phyloP scores from a whole-genome alignment of 2,329 filamentous ascomycete species.

The Coleophoma crateriformis region DNA sequence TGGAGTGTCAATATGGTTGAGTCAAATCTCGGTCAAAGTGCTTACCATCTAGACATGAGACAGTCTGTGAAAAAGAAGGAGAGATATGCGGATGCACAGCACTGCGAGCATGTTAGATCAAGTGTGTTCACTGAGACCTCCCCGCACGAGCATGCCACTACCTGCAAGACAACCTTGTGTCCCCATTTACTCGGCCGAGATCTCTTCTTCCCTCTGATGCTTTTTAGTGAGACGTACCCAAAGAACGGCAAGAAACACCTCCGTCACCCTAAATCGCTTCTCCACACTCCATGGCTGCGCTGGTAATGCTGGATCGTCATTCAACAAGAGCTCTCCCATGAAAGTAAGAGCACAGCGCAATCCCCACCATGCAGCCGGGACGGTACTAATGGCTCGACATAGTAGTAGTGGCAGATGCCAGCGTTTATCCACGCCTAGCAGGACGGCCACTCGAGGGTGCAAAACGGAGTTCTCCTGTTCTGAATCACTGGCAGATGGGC shows the following conservation, averaged over 20 bases:
- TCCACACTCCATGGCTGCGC: constrained; percentile 36
- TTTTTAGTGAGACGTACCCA: constrained; percentile 48
- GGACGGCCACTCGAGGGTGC: constrained; percentile 73
- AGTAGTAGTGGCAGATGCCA: constrained; percentile 72
- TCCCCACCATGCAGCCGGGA: constrained; percentile 68
- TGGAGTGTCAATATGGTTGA: not conserved
- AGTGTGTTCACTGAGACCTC: too few relatives aligned
- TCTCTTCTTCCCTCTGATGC: too few relatives aligned
- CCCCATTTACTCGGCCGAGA: too few relatives aligned
- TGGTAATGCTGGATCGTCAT: constrained; percentile 30
- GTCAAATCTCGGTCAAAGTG: constrained; percentile 3
- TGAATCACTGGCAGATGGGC: constrained; percentile 8
- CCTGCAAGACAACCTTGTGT: too few relatives aligned
- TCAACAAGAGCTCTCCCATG: constrained; percentile 55
- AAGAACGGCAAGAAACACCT: constrained; percentile 66
- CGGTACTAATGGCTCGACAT: constrained; percentile 66
- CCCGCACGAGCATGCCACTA: too few relatives aligned
- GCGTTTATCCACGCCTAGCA: constrained; percentile 64
- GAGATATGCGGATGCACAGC: constrained; percentile 70
- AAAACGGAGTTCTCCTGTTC: constrained; percentile 39
- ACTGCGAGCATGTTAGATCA: constrained; percentile 40
- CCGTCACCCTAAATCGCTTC: constrained; percentile 52
- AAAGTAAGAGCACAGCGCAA: constrained; percentile 64
- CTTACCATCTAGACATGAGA: constrained; percentile 75
- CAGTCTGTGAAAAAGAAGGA: constrained; percentile 82